Evolutionary conservation across 306 rosid species (phyloP).

Genomic region (Cucurbita pepo): DNA sequence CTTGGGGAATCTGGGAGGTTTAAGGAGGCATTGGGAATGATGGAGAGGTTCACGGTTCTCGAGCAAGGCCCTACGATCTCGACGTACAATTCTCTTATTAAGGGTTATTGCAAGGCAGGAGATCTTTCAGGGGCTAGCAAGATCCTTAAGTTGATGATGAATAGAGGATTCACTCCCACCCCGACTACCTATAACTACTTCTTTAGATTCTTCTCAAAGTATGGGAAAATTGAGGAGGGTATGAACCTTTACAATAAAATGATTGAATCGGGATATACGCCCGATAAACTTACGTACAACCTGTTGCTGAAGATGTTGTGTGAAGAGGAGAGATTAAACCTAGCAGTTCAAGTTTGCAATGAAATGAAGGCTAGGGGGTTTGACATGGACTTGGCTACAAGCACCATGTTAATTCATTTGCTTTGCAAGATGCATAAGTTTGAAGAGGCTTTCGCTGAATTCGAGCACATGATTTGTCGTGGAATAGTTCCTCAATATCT

Average conservation of each 20-base stretch:
- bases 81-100: conserved; percentile 67
- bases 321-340: conserved; percentile 55
- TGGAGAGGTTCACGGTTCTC: conserved; percentile 61
- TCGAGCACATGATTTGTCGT: conserved; percentile 67
- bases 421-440: conserved; percentile 60
- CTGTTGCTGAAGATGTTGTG: conserved; percentile 81
- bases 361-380: conserved; percentile 68
- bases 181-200: conserved; percentile 81
- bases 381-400: conserved; percentile 72
- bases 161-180: conserved; percentile 50
- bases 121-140: conserved; percentile 69
- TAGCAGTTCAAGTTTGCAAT: conserved; percentile 65
- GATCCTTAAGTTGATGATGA: conserved; percentile 75
- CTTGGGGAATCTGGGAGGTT: conserved; percentile 69
- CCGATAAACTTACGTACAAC: conserved; percentile 66
- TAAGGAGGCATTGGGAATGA: conserved; percentile 66
- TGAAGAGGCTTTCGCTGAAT: conserved; percentile 57
- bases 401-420: conserved; percentile 68
- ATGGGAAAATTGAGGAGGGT: conserved; percentile 68
- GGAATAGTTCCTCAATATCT: conserved; percentile 76
- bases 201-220: conserved; percentile 63
- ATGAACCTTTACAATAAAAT: conserved; percentile 74
- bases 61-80: conserved; percentile 72
- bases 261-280: conserved; percentile 67
- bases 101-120: conserved; percentile 78